Evolutionary conservation across 306 rosid species (phyloP), one percentile per base, ranked within the genome.

Genomic region (Rubus parviflorus): DNA sequence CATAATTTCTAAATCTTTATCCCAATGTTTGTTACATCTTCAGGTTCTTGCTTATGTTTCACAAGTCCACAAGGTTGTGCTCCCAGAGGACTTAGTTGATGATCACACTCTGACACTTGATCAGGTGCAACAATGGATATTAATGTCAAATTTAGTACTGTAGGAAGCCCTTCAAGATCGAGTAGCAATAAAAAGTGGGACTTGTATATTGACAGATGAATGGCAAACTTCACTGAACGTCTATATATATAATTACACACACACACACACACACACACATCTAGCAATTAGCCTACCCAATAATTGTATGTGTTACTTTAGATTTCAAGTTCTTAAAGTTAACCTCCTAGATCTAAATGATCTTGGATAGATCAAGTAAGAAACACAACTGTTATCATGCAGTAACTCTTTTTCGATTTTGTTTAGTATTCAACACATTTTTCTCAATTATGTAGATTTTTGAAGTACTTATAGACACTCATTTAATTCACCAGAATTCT

Each of bases 11-110:
- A 48, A 75, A 22, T 13, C 1, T 68, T 42, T 52, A 25, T 56
- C 74, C 48, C 66, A 30, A 51, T 79, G 54, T 74, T 70, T 68
- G 42, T 72, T 67, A 71, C 71, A 79, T 74, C 65, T 70, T 82
- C 88, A 96, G 99, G 81, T 96, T 80, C 81, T 92, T 80, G 97
- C 99, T 58, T 96, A 89, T 88, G 99, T 96, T 60, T 92, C 99
- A 67, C 97, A 96, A 96, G 99, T 96, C 77, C 92, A 96, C 76
- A 86, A 86, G 76, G 80, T 96, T 75, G 83, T 88, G 74, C 89
- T 96, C 70, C 99, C 99, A 0, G 89, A 87, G 79, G 98, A 80
- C 23, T 49, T 82, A 23, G 63, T 91, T 76, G 90, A 96, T 83
- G 79, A 88, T 77, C 66, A 88, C 46, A 76, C 75, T 67, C 41